These are phyloP conservation scores for Diaporthe citrichinensis DNA, from an alignment of 2,329 filamentous ascomycete genomes.

Conservation along the genomic window DNA sequence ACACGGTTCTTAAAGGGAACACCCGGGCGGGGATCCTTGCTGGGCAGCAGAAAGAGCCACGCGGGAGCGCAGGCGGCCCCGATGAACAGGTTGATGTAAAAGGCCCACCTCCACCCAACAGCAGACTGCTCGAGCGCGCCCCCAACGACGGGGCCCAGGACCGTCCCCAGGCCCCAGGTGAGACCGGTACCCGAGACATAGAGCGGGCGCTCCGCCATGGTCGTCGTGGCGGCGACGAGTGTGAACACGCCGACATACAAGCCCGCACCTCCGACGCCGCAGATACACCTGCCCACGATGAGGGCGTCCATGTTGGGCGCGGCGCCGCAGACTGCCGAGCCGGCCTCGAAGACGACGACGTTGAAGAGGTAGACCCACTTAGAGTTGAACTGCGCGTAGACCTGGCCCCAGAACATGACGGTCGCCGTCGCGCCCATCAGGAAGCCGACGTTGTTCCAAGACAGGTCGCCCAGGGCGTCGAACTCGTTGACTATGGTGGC, in stretches of 20 bases:
- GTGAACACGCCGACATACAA: not conserved
- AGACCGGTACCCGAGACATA: not conserved
- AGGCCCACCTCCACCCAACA: slow-evolving; percentile 38
- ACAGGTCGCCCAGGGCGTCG: not conserved
- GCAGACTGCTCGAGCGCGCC: slow-evolving; percentile 28
- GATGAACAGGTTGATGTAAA: slow-evolving; percentile 38
- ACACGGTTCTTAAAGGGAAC: slow-evolving; percentile 10
- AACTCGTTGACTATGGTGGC: not conserved
- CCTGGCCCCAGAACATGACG: not conserved
- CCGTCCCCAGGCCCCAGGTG: slow-evolving; percentile 28
- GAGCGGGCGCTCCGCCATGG: not conserved
- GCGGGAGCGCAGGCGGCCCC: slow-evolving; percentile 9
- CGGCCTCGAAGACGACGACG: not conserved
- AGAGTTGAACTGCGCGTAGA: not conserved
- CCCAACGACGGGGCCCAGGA: slow-evolving; percentile 36
- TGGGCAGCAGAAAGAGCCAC: not conserved
- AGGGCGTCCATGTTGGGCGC: not conserved
- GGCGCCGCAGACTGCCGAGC: not conserved
- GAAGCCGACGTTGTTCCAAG: not conserved
- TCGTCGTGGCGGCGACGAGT: not conserved
- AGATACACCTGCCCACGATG: not conserved
- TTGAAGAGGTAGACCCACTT: not conserved
- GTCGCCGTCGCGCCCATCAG: not conserved
- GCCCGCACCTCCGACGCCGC: not conserved
- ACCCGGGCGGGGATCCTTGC: slow-evolving; percentile 21